Conservation (phyloP, 257 asterid species). For the Paraleonurus japonicus region DNA sequence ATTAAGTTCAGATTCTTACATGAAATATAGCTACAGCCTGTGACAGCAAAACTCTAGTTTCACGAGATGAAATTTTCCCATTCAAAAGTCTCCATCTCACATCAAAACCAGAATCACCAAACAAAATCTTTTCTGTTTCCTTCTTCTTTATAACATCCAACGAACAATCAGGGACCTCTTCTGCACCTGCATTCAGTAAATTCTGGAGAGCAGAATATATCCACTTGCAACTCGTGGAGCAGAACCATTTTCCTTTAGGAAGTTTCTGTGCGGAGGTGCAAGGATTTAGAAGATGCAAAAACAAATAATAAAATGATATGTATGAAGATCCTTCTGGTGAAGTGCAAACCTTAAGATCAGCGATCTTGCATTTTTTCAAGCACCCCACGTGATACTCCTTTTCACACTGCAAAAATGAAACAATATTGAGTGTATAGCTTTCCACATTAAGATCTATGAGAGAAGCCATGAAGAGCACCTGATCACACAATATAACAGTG, state of each 20-base stretch:
- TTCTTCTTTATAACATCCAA: slow-evolving; percentile 60
- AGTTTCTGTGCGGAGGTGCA: slow-evolving; percentile 59
- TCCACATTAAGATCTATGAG: slow-evolving; percentile 9
- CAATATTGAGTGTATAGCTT: slow-evolving; percentile 22
- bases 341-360: slow-evolving; percentile 85
- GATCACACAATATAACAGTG: slow-evolving; percentile 94
- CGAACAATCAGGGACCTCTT: slow-evolving; percentile 67
- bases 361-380: slow-evolving; percentile 82
- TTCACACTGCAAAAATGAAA: slow-evolving; percentile 68
- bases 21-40: slow-evolving; percentile 97
- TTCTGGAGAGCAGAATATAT: slow-evolving; percentile 68
- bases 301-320: not conserved
- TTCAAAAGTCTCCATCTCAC: slow-evolving; percentile 94
- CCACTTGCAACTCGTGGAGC: slow-evolving; percentile 71
- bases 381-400: slow-evolving; percentile 98
- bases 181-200: slow-evolving; percentile 69
- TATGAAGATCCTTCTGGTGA: not conserved
- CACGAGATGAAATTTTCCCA: slow-evolving; percentile 76
- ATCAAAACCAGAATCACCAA: slow-evolving; percentile 46
- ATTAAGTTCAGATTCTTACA: slow-evolving; percentile 45
- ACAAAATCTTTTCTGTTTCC: slow-evolving; percentile 34
- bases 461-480: slow-evolving; percentile 56
- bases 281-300: slow-evolving; percentile 18
- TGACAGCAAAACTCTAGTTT: slow-evolving; percentile 72
- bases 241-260: slow-evolving; percentile 98